Base-by-base conservation (phyloP, 306 rosid genomes). In the Hippophae rhamnoides region DNA sequence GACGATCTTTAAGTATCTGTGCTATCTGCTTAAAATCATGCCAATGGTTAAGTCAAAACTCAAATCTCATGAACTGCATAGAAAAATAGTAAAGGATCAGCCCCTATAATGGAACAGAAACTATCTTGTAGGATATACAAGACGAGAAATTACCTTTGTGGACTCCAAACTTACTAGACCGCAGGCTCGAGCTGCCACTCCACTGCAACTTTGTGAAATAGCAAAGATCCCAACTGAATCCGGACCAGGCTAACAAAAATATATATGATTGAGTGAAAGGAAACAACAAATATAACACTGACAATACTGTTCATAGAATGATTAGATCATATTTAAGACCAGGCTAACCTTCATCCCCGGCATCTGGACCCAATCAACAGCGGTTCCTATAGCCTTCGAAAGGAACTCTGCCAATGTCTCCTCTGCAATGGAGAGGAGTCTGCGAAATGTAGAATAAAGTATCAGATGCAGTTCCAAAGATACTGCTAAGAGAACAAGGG, bases 331-430 rank as follows among this genome's bases (percentile, higher is more conserved):
- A 3, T 9, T 14, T 60, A 54, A 5, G 44, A 69, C 45, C 23
- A 18, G 23, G 27, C 57, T 50, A 52, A 93, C 99, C 99, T 93
- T 93, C 99, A 93, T 93, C 97, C 99, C 99, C 84, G 99, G 95
- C 99, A 93, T 84, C 96, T 93, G 99, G 95, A 93, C 96, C 99
- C 99, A 93, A 84, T 93, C 97, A 62, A 93, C 97, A 93, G 99
- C 99, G 80, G 96, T 93, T 83, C 99, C 99, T 56, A 96, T 93
- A 80, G 99, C 99, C 90, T 93, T 93, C 38, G 99, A 93, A 77
- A 93, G 95, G 95, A 93, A 93, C 95, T 88, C 99, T 72, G 99
- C 79, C 93, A 93, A 82, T 69, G 95, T 88, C 82, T 88, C 99
- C 90, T 93, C 95, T 5, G 99, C 99, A 71, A 93, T 82, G 61